Conservation (phyloP, 441 rosid species). For the Rhodomyrtus psidioides region DNA sequence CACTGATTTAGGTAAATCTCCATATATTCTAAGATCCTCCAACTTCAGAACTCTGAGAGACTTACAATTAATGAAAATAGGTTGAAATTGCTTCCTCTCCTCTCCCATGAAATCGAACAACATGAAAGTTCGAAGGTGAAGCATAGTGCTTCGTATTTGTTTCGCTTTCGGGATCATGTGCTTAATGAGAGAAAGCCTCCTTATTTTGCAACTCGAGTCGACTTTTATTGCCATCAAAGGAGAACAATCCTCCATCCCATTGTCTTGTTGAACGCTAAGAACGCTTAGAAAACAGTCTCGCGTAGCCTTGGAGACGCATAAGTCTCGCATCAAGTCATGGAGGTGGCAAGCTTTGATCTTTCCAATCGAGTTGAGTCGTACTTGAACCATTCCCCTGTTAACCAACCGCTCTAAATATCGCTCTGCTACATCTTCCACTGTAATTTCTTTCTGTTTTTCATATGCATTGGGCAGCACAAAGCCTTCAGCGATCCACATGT, state of each 20-base stretch:
- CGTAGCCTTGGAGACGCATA: neutral
- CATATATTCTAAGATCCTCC: fast-evolving
- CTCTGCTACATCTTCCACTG: neutral
- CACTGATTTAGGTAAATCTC: neutral
- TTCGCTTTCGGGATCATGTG: fast-evolving
- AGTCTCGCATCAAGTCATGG: fast-evolving
- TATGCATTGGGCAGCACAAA: neutral
- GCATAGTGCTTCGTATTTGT: fast-evolving
- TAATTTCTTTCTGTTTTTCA: neutral
- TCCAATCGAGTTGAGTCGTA: neutral
- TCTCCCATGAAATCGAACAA: neutral
- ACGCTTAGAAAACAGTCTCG: neutral
- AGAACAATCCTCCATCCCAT: neutral
- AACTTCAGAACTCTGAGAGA: neutral
- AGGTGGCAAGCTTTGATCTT: neutral
- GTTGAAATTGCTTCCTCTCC: neutral
- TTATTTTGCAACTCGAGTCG: neutral
- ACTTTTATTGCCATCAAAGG: fast-evolving
- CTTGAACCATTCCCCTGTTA: neutral
- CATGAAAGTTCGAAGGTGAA: neutral
- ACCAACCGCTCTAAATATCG: neutral
- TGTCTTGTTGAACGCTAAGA: fast-evolving
- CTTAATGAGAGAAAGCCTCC: neutral
- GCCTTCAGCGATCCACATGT: neutral
- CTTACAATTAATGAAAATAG: neutral